Base-by-base conservation (phyloP, 1,284 basidiomycete genomes). In the Hymenochaete sp. region DNA sequence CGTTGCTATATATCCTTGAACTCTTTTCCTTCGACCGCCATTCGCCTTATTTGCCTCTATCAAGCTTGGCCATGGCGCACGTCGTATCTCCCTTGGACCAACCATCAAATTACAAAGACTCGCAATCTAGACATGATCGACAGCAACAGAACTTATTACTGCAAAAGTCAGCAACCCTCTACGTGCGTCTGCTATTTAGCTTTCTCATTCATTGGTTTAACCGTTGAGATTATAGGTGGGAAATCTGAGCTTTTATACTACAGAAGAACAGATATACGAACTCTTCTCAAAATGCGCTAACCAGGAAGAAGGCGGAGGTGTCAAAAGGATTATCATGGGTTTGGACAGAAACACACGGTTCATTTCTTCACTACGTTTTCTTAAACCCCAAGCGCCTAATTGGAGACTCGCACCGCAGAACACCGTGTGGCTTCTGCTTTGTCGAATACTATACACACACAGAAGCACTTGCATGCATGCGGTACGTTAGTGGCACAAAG, bases 261-360 rank as follows among this genome's bases (percentile, higher is more conserved):
- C 95, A 40, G 96, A 99, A 68, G 93, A 98, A 61, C 96, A 99
- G 67, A 98, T 99, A 66, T 98, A 98, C 68, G 95, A 98, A 65
- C 68, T 98, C 42, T 99, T 98, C 66, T 81, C 84, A 48, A 90
- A 91, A 68, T 96, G 93, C 56, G 80, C 92, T 32, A 84, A 76
- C 53, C 79, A 89, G 1, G 87, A 91, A 55, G 84, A 92, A 52
- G 93, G 93, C 33, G 93, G 93, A 28, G 93, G 93, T 25, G 93
- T 99, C 55, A 98, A 98, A 63, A 82, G 95, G 53, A 96, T 99
- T 55, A 98, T 99, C 58, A 98, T 99, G 96, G 96, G 96, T 21
- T 73, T 99, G 29, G 96, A 99, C 68, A 74, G 96, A 48, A 92
- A 98, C 62, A 88, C 86, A 39, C 85, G 93, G 89, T 86, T 45